Base-by-base conservation (phyloP, 169 alveolate genomes). In the Plasmodium vinckei region DNA sequence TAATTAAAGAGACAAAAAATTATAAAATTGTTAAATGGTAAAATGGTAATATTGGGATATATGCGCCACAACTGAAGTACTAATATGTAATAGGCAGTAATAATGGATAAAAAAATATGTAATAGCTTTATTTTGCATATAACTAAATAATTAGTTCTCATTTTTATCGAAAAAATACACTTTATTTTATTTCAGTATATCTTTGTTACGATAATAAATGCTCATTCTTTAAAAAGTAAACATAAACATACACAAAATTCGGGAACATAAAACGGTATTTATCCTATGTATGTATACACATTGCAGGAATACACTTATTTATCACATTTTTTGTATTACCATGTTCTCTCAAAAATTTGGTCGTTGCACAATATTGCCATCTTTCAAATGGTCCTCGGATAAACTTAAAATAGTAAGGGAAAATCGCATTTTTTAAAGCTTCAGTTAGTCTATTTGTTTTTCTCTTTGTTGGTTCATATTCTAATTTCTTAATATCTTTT, bases 381-480 rank as follows among this genome's bases (percentile, higher is more conserved):
- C 97, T 84, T 54, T 95, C 97, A 57, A 87, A 88, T 9, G 97
- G 97, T 15, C 96, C 97, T 44, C 95, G 63, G 60, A 95, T 72
- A 77, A 86, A 92, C 44, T 94, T 92, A 87, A 92, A 95, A 87
- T 93, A 94, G 87, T 94, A 88, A n/a, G 97, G 97, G 17, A 94
- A 92, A 46, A 95, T 49, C 21, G 79, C 71, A 13, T 94, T 88
- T 17, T 59, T 82, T 60, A 88, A 93, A 19, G 92, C 17, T 64
- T 82, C 87, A 10, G 88, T 60, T 49, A 68, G 23, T 65, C 27
- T 46, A 39, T 75, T 44, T 21, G 77, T 39, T 65, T 77, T 77
- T 69, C 47, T 67, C 19, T 63, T 77, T 33, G 73, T 63, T 19
- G 88, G 77, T 49, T 63, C 88, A 64, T 63, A 77, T 56, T 65